Conservation (phyloP, 371 early-diverging fungal genomes). For the Mucor plumbeus region DNA sequence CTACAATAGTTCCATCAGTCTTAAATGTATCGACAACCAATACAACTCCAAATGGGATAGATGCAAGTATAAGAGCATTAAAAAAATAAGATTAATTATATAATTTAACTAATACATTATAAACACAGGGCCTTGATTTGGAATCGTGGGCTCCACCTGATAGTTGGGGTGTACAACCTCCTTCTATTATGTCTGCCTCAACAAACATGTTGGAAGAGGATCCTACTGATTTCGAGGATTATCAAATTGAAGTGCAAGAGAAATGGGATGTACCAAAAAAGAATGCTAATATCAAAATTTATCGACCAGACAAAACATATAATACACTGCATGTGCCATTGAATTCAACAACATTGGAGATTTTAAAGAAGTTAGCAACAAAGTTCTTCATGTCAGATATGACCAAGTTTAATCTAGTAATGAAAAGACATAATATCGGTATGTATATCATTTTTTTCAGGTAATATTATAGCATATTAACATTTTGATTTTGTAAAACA, state of each 20-base stretch:
- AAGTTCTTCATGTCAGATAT: slow-evolving; percentile 80
- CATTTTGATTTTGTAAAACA: slow-evolving; percentile 12
- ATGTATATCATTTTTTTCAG: slow-evolving; percentile 11
- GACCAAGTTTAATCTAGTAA: slow-evolving; percentile 70
- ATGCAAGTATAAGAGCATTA: background rate
- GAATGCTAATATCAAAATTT: slow-evolving; percentile 63
- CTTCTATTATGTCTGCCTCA: slow-evolving; percentile 21
- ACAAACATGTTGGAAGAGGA: slow-evolving; percentile 39
- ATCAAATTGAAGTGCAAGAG: slow-evolving; percentile 42
- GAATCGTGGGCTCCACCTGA: slow-evolving; percentile 76
- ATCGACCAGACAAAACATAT: slow-evolving; percentile 74
- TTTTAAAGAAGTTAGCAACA: slow-evolving; percentile 70
- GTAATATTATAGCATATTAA: too few species aligned
- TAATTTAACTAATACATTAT: background rate
- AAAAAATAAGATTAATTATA: background rate
- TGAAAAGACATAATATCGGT: slow-evolving; percentile 67
- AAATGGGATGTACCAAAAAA: slow-evolving; percentile 40
- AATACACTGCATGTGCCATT: slow-evolving; percentile 75
- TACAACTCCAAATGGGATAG: background rate
- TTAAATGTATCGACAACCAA: background rate
- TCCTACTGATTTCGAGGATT: slow-evolving; percentile 50
- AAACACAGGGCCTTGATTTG: slow-evolving; percentile 22
- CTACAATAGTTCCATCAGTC: background rate
- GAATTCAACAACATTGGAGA: slow-evolving; percentile 71
- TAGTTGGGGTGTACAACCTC: slow-evolving; percentile 71